These are phyloP conservation scores for Volutella citrinella DNA, from an alignment of 2,329 filamentous ascomycete genomes.

Conservation along the genomic window DNA sequence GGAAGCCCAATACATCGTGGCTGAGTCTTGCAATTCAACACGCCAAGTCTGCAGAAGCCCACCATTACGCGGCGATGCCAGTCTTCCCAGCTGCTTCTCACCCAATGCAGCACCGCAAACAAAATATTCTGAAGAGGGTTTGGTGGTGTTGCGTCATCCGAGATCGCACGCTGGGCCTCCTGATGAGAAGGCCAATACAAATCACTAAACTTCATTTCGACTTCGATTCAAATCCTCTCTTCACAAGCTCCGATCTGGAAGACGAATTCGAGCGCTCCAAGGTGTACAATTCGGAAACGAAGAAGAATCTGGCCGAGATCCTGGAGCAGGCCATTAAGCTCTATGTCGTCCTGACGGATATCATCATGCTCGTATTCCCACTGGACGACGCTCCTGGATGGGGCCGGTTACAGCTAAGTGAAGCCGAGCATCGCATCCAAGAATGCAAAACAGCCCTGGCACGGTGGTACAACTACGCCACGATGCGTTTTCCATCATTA, in stretches of 20 bases:
- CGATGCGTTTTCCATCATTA: slow-evolving; percentile 35
- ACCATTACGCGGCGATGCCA: slow-evolving; percentile 37
- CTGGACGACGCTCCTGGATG: slow-evolving; percentile 40
- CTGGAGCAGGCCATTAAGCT: slow-evolving; percentile 45
- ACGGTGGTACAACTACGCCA: slow-evolving; percentile 39
- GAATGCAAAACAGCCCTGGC: slow-evolving; percentile 35
- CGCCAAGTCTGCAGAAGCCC: slow-evolving; percentile 43
- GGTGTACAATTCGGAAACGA: slow-evolving; percentile 45
- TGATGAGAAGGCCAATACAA: slow-evolving; percentile 49
- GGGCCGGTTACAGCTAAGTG: slow-evolving; percentile 32
- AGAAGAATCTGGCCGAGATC: slow-evolving; percentile 41
- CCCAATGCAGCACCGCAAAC: slow-evolving; percentile 33
- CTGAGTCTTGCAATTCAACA: slow-evolving; percentile 48
- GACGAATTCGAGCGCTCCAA: slow-evolving; percentile 43
- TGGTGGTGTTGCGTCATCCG: slow-evolving; percentile 56
- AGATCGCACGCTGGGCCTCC: slow-evolving; percentile 47
- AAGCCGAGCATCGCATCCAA: slow-evolving; percentile 30
- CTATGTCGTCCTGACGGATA: slow-evolving; percentile 44
- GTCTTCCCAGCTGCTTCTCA: slow-evolving; percentile 26
- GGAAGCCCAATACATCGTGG: slow-evolving; percentile 46
- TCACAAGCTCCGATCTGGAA: slow-evolving; percentile 42
- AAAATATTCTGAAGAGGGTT: slow-evolving; percentile 44
- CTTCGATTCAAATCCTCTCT: slow-evolving; percentile 33
- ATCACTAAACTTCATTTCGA: slow-evolving; percentile 46
- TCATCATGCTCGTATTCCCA: slow-evolving; percentile 43